Evolutionary conservation across 805 yeast species (phyloP), one percentile per base, ranked within the genome.

Genomic region (Sugiyamaella mastotermitis): DNA sequence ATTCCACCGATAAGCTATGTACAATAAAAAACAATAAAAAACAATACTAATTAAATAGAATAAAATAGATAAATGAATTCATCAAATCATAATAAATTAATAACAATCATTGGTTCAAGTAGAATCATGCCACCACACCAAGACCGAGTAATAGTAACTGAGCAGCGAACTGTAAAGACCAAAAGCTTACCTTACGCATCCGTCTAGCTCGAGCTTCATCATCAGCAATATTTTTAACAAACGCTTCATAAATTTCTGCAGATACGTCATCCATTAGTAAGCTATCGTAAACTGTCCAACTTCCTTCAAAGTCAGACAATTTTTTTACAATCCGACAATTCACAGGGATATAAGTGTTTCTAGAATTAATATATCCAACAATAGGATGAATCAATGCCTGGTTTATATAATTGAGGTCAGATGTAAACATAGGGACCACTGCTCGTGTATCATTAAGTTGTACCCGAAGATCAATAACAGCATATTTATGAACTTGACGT

Each of bases 211-310:
- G 67, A 25, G 77, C 76, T 48, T 84, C 83, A 48, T 92, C 97
- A 58, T 92, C 94, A 8, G 81, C 81, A 15, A 86, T 95, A 52
- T 88, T 88, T 31, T 79, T 73, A 2, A 80, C 95, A 61, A 92
- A 86, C 13, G 92, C 87, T 48, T 86, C 87, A 60, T 90, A 90
- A 4, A 90, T 92, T 49, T 85, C 94, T 21, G 79, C 79, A 20
- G 92, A 81, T 35, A 92, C 69, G 55, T 90, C 97, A 55, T 83
- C 92, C 95, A 90, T 86, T 43, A 92, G 66, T 37, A 81, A 67
- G 19, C 92, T 81, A 57, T 92, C 98, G 59, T 87, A 92, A 2
- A 86, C 69, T 1, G 98, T 90, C 98, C 98, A 92, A 5, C 95
- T 76, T 0, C 98, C 98, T 51, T 84, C 87, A 57, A 92, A 92